These are phyloP conservation scores for Phragmites australis DNA, from an alignment of 176 grass and related monocot genomes.

Conservation along the genomic window DNA sequence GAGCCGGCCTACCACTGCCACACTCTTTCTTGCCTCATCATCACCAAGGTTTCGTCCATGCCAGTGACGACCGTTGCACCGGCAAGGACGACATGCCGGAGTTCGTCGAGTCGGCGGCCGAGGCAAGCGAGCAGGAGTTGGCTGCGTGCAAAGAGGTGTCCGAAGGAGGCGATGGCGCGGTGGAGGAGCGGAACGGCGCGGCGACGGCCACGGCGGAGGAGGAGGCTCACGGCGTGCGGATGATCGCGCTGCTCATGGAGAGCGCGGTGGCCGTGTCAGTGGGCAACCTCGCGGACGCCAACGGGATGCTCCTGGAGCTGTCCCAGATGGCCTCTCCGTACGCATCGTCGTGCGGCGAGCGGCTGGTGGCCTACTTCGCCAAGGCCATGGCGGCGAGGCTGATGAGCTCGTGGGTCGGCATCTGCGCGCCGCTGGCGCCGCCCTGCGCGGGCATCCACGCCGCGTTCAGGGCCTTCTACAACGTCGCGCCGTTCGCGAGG, in stretches of 20 bases:
- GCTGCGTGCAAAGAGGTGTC: neutral
- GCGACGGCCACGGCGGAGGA: slow-evolving; percentile 4
- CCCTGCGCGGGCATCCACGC: slow-evolving; percentile 40
- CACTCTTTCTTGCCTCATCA: slow-evolving; percentile 36
- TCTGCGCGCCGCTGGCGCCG: slow-evolving; percentile 26
- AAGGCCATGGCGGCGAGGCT: slow-evolving; percentile 50
- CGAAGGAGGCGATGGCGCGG: neutral
- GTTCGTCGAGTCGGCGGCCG: slow-evolving; percentile 16
- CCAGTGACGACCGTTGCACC: neutral
- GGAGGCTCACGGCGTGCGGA: slow-evolving; percentile 46
- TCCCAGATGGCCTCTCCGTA: slow-evolving; percentile 62
- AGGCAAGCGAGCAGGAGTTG: neutral
- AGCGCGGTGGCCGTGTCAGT: slow-evolving; percentile 54
- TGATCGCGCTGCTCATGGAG: slow-evolving; percentile 63
- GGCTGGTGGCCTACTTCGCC: slow-evolving; percentile 69
- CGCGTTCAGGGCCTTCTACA: slow-evolving; percentile 58
- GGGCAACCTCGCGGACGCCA: slow-evolving; percentile 52
- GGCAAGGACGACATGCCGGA: slow-evolving; percentile 7
- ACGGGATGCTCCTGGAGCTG: slow-evolving; percentile 53
- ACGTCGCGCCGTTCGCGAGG: slow-evolving; percentile 45
- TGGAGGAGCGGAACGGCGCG: slow-evolving; percentile 15
- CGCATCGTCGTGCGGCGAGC: slow-evolving; percentile 54
- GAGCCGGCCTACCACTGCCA: slow-evolving; percentile 6
- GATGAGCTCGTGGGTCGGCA: slow-evolving; percentile 56
- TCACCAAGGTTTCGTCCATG: neutral